Percentiles rank a stretch among this genome's conserved stretches.
Evolutionary conservation across 176 grass and related monocot species (phyloP).

Genomic region (Oropetium thomaeum): DNA sequence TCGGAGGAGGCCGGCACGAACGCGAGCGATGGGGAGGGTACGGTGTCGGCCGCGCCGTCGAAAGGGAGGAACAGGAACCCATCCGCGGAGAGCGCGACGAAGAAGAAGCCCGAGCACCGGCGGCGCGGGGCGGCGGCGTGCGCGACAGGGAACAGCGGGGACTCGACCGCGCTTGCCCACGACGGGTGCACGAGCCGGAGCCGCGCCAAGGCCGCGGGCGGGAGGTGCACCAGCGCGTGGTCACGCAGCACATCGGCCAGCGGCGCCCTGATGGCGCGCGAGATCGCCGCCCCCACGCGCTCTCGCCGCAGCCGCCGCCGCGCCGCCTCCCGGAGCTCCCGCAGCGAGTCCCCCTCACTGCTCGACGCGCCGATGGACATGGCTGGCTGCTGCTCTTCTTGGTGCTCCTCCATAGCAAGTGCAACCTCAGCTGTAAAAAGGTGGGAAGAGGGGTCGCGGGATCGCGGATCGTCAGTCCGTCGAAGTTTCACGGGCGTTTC

Average conservation of each 20-base stretch:
- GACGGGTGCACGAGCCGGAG: slow-evolving; percentile 40
- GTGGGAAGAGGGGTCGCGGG: too few relatives aligned
- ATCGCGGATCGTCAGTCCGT: background rate
- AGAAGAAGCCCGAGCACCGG: slow-evolving; percentile 28
- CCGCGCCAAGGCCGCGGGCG: slow-evolving; percentile 25
- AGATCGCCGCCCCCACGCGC: background rate
- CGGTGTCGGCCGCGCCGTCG: slow-evolving; percentile 16
- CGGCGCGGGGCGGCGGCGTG: slow-evolving; percentile 34
- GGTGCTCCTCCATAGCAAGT: too few relatives aligned
- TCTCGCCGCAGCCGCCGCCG: slow-evolving; percentile 14
- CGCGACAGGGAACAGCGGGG: slow-evolving; percentile 51
- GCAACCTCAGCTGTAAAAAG: too few relatives aligned
- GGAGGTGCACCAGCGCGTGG: slow-evolving; percentile 43
- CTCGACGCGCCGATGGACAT: slow-evolving; percentile 7
- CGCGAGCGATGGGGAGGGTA: slow-evolving; percentile 30
- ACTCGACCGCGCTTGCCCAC: slow-evolving; percentile 24
- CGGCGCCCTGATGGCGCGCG: slow-evolving; percentile 1
- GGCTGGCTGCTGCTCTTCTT: background rate
- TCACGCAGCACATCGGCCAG: slow-evolving; percentile 44
- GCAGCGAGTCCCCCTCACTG: background rate
- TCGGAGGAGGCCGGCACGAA: slow-evolving; percentile 29
- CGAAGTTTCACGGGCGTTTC: background rate
- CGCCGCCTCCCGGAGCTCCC: background rate
- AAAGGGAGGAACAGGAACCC: slow-evolving; percentile 39
- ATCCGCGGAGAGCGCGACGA: slow-evolving; percentile 5